Percentiles rank a stretch among this genome's conserved stretches.
phyloP scores from a whole-genome alignment of 1,284 basidiomycete species.

The Stereum hirsutum region DNA sequence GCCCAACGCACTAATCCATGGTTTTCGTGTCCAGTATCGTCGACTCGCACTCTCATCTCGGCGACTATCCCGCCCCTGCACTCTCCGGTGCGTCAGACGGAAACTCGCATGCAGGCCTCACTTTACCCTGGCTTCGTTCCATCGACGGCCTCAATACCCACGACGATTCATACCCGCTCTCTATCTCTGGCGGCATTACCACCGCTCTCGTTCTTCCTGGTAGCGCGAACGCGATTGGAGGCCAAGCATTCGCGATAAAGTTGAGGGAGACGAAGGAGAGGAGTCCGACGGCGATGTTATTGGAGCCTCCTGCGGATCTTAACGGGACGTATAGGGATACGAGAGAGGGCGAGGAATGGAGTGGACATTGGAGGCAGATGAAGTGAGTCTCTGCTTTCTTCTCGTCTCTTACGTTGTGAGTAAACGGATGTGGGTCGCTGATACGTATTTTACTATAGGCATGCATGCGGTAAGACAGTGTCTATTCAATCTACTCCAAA shows the following conservation, averaged over 20 bases:
- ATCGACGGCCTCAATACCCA: slow-evolving; percentile 40
- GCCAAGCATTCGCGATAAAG: slow-evolving; percentile 42
- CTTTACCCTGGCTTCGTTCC: slow-evolving; percentile 39
- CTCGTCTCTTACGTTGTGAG: slow-evolving; percentile 9
- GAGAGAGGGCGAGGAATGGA: slow-evolving; percentile 25
- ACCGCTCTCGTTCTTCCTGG: slow-evolving; percentile 61
- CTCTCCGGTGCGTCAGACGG: slow-evolving; percentile 23
- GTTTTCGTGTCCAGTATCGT: slow-evolving; percentile 32
- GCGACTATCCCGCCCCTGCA: slow-evolving; percentile 24
- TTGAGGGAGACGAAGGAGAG: slow-evolving; percentile 34
- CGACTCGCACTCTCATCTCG: slow-evolving; percentile 58
- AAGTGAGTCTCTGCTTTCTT: slow-evolving; percentile 23
- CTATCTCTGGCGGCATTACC: slow-evolving; percentile 62
- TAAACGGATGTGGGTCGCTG: slow-evolving; percentile 2
- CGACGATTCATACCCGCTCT: slow-evolving; percentile 40
- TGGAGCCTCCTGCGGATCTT: slow-evolving; percentile 33
- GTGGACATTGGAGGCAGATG: too few species aligned
- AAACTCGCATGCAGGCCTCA: slow-evolving; percentile 32
- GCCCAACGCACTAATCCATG: not conserved
- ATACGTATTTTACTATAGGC: slow-evolving; percentile 14
- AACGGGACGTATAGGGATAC: slow-evolving; percentile 21
- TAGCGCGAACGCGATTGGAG: slow-evolving; percentile 40
- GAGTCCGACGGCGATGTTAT: slow-evolving; percentile 32
- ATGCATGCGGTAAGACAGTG: slow-evolving; percentile 24
- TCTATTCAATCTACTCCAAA: not conserved